These are phyloP conservation scores for Metschnikowia shivogae DNA, from an alignment of 805 yeast species.

Conservation along the genomic window DNA sequence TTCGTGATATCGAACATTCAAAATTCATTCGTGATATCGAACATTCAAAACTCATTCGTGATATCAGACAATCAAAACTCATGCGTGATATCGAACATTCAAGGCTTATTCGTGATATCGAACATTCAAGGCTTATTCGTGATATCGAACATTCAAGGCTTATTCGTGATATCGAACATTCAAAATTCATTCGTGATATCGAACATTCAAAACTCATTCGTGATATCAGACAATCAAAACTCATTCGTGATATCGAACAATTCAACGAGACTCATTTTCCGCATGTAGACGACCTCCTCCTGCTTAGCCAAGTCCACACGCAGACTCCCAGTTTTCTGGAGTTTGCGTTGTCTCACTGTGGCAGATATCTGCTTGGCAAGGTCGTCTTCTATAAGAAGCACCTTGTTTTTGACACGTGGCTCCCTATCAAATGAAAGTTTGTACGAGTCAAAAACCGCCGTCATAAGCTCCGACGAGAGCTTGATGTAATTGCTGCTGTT, in stretches of 20 bases:
- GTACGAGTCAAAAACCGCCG: conserved; percentile 10
- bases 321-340: neutral
- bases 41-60: conserved; percentile 10
- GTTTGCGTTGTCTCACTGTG: conserved; percentile 1
- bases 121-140: conserved; percentile 5
- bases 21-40: conserved; percentile 8
- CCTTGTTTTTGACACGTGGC: conserved; percentile 3
- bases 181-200: conserved; percentile 8
- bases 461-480: conserved; percentile 14
- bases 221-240: conserved; percentile 11
- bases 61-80: too few relatives aligned
- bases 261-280: conserved; percentile 13
- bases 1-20: too few relatives aligned
- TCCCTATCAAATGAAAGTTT: conserved; percentile 5
- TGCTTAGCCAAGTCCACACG: conserved; percentile 10
- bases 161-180: conserved; percentile 7
- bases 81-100: conserved; percentile 8
- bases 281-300: conserved; percentile 11
- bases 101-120: conserved; percentile 7
- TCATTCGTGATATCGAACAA: conserved; percentile 9
- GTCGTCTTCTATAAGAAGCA: conserved; percentile 7
- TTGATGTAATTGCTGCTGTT: conserved; percentile 11
- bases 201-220: conserved; percentile 9
- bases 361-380: conserved; percentile 1
- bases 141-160: conserved; percentile 11